Conservation (phyloP, 805 yeast genomes). For the Schizosaccharomyces lindneri region DNA sequence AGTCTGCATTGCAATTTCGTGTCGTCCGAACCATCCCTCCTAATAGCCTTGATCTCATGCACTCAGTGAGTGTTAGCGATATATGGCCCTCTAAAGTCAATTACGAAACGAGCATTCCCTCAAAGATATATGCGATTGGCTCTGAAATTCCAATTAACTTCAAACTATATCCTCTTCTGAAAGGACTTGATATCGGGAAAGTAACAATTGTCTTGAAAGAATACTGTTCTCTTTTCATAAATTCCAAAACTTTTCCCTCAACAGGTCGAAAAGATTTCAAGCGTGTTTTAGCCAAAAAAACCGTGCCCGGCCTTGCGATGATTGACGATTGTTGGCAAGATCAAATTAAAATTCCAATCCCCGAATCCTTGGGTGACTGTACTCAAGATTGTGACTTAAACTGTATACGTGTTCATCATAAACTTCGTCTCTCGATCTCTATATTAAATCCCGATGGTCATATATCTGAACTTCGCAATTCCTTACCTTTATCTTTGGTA, state of each 20-base stretch:
- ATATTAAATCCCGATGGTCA: constrained; percentile 78
- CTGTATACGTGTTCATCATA: constrained; percentile 66
- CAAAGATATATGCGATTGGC: constrained; percentile 77
- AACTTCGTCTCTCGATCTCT: constrained; percentile 55
- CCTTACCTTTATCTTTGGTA: constrained; percentile 55
- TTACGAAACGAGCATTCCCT: constrained; percentile 63
- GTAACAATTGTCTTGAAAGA: constrained; percentile 47
- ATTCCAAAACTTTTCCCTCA: not conserved
- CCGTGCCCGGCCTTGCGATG: not conserved
- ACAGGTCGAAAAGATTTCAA: not conserved
- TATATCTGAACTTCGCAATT: constrained; percentile 71
- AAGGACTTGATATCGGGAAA: constrained; percentile 60
- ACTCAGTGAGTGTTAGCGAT: constrained; percentile 80
- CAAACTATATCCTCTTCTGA: constrained; percentile 49
- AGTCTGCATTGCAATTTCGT: constrained; percentile 46
- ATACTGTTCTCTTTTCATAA: constrained; percentile 21
- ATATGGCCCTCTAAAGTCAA: constrained; percentile 90
- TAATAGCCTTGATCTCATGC: constrained; percentile 66
- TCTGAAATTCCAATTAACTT: constrained; percentile 46
- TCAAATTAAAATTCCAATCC: constrained; percentile 32
- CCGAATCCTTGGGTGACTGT: constrained; percentile 45
- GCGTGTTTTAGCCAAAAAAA: not conserved
- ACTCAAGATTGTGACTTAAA: constrained; percentile 71
- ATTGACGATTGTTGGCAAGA: constrained; percentile 47
- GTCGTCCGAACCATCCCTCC: constrained; percentile 69